Evolutionary conservation across 257 asterid species (phyloP).

Genomic region (Fraxinus excelsior): DNA sequence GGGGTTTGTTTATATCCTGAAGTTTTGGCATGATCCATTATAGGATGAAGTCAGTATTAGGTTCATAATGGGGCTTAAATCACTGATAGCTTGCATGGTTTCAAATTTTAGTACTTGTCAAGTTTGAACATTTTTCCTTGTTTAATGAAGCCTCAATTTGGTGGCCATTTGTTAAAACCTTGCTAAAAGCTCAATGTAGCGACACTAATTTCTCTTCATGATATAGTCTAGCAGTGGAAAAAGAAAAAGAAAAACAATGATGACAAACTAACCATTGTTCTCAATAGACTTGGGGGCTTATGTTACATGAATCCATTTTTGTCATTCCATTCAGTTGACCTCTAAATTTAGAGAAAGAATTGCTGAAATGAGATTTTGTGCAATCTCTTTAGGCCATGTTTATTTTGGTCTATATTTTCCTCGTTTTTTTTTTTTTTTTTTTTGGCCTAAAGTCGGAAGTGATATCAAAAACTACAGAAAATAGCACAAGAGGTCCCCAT

Average conservation of each 20-base stretch:
- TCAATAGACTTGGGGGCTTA: neutral
- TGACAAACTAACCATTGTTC: neutral
- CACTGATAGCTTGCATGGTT: neutral
- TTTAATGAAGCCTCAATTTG: neutral
- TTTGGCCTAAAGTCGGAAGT: neutral
- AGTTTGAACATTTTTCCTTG: neutral
- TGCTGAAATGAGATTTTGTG: neutral
- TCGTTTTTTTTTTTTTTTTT: neutral
- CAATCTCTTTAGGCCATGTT: neutral
- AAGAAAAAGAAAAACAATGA: neutral
- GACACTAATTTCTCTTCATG: neutral
- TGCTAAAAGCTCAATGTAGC: neutral
- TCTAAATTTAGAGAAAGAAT: neutral
- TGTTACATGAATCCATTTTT: neutral
- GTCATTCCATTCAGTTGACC: neutral
- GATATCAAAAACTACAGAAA: neutral
- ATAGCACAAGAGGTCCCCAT: neutral
- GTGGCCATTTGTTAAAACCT: neutral
- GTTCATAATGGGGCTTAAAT: neutral
- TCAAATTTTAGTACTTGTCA: neutral
- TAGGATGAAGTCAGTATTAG: neutral
- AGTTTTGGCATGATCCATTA: neutral
- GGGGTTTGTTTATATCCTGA: neutral
- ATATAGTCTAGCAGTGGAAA: neutral
- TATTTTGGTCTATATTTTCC: neutral